Evolutionary conservation across 2,329 filamentous ascomycete species (phyloP).

Genomic region (Cordyceps cicadae): DNA sequence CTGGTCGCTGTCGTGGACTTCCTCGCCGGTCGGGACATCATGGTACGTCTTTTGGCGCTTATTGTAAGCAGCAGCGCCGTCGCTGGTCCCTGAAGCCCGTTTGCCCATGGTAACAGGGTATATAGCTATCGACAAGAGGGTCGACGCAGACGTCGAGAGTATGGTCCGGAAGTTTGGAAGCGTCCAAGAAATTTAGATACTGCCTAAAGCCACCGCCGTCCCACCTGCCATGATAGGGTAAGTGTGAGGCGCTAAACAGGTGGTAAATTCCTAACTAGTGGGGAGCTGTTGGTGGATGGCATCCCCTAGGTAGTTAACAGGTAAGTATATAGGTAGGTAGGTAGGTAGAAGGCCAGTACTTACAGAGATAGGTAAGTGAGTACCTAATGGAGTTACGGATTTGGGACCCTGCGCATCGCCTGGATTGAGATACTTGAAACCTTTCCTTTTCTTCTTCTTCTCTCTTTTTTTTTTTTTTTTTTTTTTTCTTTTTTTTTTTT

Average conservation of each 20-base stretch:
- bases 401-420: too few species aligned
- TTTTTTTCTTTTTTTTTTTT: too few species aligned
- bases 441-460: too few species aligned
- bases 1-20: slow-evolving; percentile 56
- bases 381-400: too few species aligned
- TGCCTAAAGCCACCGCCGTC: slow-evolving; percentile 26
- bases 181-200: slow-evolving; percentile 28
- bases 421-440: too few species aligned
- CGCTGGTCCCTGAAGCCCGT: slow-evolving; percentile 30
- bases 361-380: too few species aligned
- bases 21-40: slow-evolving; percentile 50
- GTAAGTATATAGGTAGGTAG: too few species aligned
- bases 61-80: slow-evolving; percentile 33
- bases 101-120: slow-evolving; percentile 33
- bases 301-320: too few species aligned
- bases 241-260: not conserved
- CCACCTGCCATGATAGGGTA: slow-evolving; percentile 19
- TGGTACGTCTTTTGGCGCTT: slow-evolving; percentile 51
- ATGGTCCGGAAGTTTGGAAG: slow-evolving; percentile 7
- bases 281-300: too few species aligned
- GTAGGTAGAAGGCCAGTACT: too few species aligned
- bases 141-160: not conserved
- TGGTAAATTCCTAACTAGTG: not conserved
- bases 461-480: too few species aligned
- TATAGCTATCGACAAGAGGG: not conserved